phyloP scores from a whole-genome alignment of 176 grass and related monocot species.

The Hsuehochloa calcarea region DNA sequence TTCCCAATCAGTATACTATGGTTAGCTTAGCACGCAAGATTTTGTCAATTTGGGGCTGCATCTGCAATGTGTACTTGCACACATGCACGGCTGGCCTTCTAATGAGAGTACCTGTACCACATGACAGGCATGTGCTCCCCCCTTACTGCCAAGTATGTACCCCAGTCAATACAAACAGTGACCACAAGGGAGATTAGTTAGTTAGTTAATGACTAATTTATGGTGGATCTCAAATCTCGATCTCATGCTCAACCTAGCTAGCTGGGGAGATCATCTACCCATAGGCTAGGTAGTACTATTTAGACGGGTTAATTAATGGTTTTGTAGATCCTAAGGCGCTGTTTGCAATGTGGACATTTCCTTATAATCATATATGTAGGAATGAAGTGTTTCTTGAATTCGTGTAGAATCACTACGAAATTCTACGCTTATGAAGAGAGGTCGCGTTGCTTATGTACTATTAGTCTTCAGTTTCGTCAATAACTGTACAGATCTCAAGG shows the following conservation, averaged over 20 bases:
- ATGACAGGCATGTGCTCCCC: conserved; percentile 34
- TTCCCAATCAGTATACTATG: background rate
- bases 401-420: background rate
- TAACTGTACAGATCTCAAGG: background rate
- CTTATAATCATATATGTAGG: background rate
- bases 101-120: background rate
- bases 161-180: conserved; percentile 29
- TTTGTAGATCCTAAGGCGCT: background rate
- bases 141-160: background rate
- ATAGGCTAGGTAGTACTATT: background rate
- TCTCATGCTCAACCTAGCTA: background rate
- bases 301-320: background rate
- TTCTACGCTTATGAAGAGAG: background rate
- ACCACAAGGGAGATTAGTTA: background rate
- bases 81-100: conserved; percentile 35
- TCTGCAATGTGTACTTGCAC: background rate
- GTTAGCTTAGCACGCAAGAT: conserved; percentile 14
- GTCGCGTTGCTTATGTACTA: background rate
- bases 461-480: background rate
- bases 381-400: background rate
- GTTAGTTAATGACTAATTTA: background rate
- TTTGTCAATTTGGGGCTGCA: background rate
- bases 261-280: background rate
- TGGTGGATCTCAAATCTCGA: background rate
- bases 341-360: background rate